A percentile compares a stretch with the other conserved stretches of the same genome.
These are phyloP conservation scores for Phaeosphaeriaceae sp. DNA, from an alignment of 2,329 filamentous ascomycete genomes.

Conservation along the genomic window DNA sequence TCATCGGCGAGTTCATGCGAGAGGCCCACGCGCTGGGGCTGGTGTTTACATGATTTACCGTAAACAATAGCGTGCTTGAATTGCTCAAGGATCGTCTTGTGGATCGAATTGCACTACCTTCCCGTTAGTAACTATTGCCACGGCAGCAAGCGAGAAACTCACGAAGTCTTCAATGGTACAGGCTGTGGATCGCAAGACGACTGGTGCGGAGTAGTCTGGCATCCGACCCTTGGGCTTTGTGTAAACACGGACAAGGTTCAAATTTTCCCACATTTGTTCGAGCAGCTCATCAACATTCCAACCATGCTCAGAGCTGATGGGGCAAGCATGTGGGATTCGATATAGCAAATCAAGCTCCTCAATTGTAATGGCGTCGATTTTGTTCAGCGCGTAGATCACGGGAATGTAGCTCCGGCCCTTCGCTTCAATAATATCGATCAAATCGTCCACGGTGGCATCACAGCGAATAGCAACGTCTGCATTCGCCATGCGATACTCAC, in stretches of 20 bases:
- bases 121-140: constrained; percentile 44
- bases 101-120: constrained; percentile 88
- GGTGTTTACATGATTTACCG: constrained; percentile 97
- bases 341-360: constrained; percentile 97
- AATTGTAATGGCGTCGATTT: constrained; percentile 97
- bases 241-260: constrained; percentile 89
- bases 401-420: constrained; percentile 96
- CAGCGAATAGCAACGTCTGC: constrained; percentile 98
- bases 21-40: constrained; percentile 93
- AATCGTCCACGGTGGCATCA: constrained; percentile 94
- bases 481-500: constrained; percentile 94
- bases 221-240: constrained; percentile 96
- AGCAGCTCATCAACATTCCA: constrained; percentile 98
- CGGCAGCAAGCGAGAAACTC: constrained; percentile 54
- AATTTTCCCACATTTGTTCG: constrained; percentile 98
- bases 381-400: constrained; percentile 99
- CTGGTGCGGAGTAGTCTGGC: constrained; percentile 90
- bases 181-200: constrained; percentile 80
- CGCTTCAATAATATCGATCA: constrained; percentile 95
- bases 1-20: constrained; percentile 92
- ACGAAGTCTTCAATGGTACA: constrained; percentile 98
- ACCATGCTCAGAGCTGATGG: constrained; percentile 91
- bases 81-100: constrained; percentile 92
- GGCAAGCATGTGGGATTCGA: constrained; percentile 94
- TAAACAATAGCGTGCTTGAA: constrained; percentile 97